Evolutionary conservation across 202 grass and related monocot species (phyloP), one percentile per base, ranked within the genome.

Genomic region (Musa balbisiana): DNA sequence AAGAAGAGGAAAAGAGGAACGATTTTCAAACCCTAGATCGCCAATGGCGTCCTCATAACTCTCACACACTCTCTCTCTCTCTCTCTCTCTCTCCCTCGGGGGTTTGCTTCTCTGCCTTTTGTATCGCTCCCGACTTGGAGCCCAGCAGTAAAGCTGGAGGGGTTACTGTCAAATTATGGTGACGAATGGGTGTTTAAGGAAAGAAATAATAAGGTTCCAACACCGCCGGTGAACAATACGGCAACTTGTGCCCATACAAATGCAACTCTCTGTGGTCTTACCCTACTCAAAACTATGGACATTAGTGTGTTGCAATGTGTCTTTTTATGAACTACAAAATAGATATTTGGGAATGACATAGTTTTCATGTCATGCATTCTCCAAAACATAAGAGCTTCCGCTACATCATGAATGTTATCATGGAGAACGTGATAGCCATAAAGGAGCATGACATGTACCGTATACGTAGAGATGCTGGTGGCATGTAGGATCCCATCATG

Each of bases 11-110:
- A 3, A 19, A 20, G 49, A 12, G 49, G 19, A 70, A 3, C 8
- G 67, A 51, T 70, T 70, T 21, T 9, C 43, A 19, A 70, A 70
- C 67, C 67, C 67, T 70, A 70, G 67, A 70, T 70, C 67, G 67
- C 67, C 67, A 70, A 51, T 70, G 9, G 15, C 67, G 3, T 51
- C 67, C 27, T 14, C 16, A 20, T 6, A 25, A 16, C 67, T 51
- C 29, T 11, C 43, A 20, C 67, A 11, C 67, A 50, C 49, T 11
- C 33, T 22, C 67, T 21, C 67, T 50, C 43, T 50, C 67, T 70
- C 67, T n/a, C 33, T 10, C 29, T 25, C 10, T 26, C 62, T 65
- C 9, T 11, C 17, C 33, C 33, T 43, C 5, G 33, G 33, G 5
- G 33, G 33, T 43, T 43, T 8, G 33, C 33, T 43, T 43, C 5